Percentiles rank a stretch among this genome's conserved stretches.
Conservation (phyloP, 805 yeast genomes). For the Pichia heedii region DNA sequence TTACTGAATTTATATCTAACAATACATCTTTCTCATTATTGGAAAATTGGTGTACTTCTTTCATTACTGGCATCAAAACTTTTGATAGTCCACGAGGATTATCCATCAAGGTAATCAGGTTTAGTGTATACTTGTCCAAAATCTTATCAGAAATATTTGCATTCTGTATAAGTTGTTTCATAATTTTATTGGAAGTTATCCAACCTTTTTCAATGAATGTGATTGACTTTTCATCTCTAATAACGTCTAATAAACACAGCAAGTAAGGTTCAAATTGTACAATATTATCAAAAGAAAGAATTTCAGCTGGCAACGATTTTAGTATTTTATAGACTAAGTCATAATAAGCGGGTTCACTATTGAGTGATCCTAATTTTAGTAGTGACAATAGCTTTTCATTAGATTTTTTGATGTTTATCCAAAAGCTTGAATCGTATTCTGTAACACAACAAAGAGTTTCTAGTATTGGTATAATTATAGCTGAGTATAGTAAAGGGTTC, state of each 20-base stretch:
- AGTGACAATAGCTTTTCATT: conserved; percentile 37
- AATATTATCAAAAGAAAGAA: conserved; percentile 9
- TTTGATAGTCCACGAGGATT: conserved; percentile 11
- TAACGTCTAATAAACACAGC: conserved; percentile 14
- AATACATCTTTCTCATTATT: conserved; percentile 16
- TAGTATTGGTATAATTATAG: conserved; percentile 39
- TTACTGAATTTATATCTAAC: conserved; percentile 16
- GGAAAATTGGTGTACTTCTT: conserved; percentile 10
- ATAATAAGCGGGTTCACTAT: conserved; percentile 45
- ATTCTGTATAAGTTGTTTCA: conserved; percentile 4
- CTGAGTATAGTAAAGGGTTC: conserved; percentile 36
- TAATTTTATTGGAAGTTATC: conserved; percentile 18
- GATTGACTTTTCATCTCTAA: conserved; percentile 18
- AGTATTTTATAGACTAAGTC: conserved; percentile 14
- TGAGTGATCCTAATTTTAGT: conserved; percentile 44
- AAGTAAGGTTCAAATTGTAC: conserved; percentile 8
- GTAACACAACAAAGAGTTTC: conserved; percentile 37
- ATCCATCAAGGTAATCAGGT: conserved; percentile 15
- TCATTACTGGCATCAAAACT: conserved; percentile 6
- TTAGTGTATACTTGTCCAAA: conserved; percentile 7
- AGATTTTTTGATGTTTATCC: conserved; percentile 42
- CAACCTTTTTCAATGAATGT: conserved; percentile 21
- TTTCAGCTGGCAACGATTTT: conserved; percentile 15
- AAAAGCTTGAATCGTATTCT: conserved; percentile 39
- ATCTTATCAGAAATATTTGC: conserved; percentile 1